A percentile compares a stretch with the other conserved stretches of the same genome.
Conservation (phyloP, 176 grass and related monocot genomes). For the Neostapfia colusana region DNA sequence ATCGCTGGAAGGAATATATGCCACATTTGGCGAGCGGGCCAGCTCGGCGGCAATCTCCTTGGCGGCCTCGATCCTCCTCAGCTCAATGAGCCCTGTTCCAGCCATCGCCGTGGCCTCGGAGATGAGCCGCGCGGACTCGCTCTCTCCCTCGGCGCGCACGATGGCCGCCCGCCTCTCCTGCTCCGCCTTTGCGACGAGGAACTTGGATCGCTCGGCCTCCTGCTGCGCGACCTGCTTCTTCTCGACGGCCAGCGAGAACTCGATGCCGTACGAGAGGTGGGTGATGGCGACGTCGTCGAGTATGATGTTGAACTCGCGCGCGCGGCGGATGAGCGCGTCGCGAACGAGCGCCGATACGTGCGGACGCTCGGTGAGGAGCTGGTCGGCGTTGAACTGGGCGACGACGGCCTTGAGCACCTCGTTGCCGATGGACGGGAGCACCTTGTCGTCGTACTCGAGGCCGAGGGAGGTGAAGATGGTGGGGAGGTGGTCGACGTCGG, state of each 20-base stretch:
- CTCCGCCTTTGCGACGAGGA: constrained; percentile 92
- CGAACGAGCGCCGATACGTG: constrained; percentile 93
- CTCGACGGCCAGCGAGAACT: constrained; percentile 96
- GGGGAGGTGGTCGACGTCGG: constrained; percentile 73
- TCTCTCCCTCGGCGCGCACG: constrained; percentile 86
- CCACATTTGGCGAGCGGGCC: constrained; percentile 72
- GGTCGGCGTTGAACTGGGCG: constrained; percentile 98
- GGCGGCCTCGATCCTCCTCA: constrained; percentile 87
- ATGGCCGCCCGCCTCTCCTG: constrained; percentile 95
- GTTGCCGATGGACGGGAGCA: constrained; percentile 97
- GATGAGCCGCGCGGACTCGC: constrained; percentile 79
- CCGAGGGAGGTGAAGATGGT: constrained; percentile 99
- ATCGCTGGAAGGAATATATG: constrained; percentile 60
- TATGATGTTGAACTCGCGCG: constrained; percentile 94
- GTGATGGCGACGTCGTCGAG: constrained; percentile 99
- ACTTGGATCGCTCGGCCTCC: constrained; percentile 99
- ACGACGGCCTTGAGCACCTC: constrained; percentile 99
- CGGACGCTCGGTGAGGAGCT: constrained; percentile 90
- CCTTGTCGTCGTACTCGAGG: constrained; percentile 97
- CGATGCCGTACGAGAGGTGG: constrained; percentile 88
- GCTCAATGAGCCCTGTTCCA: constrained; percentile 72
- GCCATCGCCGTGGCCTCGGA: constrained; percentile 74
- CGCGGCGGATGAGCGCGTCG: constrained; percentile 80
- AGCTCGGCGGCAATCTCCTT: constrained; percentile 77
- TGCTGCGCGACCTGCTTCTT: constrained; percentile 99